phyloP scores from a whole-genome alignment of 768 basidiomycete genomes.

The Sistotremastrum suecicum region DNA sequence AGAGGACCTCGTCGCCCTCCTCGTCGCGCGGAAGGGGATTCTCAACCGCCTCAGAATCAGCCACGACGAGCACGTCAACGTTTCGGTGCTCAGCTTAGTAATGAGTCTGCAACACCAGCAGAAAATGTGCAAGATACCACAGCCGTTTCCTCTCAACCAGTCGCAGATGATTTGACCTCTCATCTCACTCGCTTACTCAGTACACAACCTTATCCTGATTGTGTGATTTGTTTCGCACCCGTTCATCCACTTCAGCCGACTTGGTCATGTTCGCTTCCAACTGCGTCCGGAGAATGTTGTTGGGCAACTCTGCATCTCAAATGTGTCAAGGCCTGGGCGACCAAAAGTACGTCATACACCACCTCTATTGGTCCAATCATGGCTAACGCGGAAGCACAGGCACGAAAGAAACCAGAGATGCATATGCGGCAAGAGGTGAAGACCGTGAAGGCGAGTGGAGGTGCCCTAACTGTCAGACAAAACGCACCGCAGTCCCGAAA shows the following conservation, averaged over 20 bases:
- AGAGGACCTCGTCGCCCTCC: too few relatives aligned
- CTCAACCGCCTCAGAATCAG: too few relatives aligned
- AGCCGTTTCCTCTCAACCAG: slow-evolving; percentile 1
- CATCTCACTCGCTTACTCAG: slow-evolving; percentile 51
- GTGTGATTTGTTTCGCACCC: slow-evolving; percentile 69
- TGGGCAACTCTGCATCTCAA: slow-evolving; percentile 87
- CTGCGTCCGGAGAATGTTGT: slow-evolving; percentile 33
- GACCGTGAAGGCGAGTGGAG: slow-evolving; percentile 68
- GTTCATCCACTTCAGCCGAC: slow-evolving; percentile 69
- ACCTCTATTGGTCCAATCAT: too few relatives aligned
- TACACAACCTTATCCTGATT: slow-evolving; percentile 62
- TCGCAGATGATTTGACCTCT: slow-evolving; percentile 59
- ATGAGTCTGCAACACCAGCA: too few relatives aligned
- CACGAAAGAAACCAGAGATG: neutral
- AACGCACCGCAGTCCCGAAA: slow-evolving; percentile 49
- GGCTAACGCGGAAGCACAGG: slow-evolving; percentile 32
- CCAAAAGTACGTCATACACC: slow-evolving; percentile 69
- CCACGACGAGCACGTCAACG: too few relatives aligned
- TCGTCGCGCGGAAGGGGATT: too few relatives aligned
- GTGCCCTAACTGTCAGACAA: slow-evolving; percentile 87
- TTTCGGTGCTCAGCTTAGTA: too few relatives aligned
- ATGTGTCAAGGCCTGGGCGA: slow-evolving; percentile 82
- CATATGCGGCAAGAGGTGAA: slow-evolving; percentile 28
- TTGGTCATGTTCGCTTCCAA: slow-evolving; percentile 64
- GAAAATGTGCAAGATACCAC: too few relatives aligned